Evolutionary conservation across 192 early-diverging fungal genomes (phyloP).

Genomic region (Entomortierella beljakovae): DNA sequence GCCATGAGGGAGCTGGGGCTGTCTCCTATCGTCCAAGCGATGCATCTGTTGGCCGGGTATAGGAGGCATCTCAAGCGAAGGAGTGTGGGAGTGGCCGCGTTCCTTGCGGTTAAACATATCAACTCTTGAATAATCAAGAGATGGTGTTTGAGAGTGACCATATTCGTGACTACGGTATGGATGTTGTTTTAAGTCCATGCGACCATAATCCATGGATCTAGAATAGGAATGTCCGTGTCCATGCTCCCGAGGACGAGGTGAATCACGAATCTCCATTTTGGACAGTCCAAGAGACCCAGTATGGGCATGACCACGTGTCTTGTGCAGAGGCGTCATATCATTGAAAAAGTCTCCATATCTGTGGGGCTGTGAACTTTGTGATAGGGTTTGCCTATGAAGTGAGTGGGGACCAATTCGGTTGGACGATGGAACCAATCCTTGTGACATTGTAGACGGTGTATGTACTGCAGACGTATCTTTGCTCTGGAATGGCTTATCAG

Average conservation of each 20-base stretch:
- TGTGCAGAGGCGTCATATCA: slow-evolving; percentile 24
- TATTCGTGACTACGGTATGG: slow-evolving; percentile 9
- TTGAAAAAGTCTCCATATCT: background rate
- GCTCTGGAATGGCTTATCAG: background rate
- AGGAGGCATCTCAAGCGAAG: slow-evolving; percentile 51
- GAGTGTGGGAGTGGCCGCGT: slow-evolving; percentile 43
- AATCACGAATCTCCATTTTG: slow-evolving; percentile 43
- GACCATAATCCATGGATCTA: slow-evolving; percentile 14
- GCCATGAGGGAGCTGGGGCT: background rate
- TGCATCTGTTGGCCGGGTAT: slow-evolving; percentile 49
- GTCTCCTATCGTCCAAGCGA: slow-evolving; percentile 31
- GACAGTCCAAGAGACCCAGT: slow-evolving; percentile 34
- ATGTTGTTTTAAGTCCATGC: slow-evolving; percentile 33
- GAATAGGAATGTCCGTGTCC: slow-evolving; percentile 40
- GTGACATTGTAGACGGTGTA: background rate
- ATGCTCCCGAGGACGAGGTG: slow-evolving; percentile 11
- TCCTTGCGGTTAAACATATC: slow-evolving; percentile 31
- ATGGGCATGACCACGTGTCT: slow-evolving; percentile 36
- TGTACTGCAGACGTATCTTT: background rate
- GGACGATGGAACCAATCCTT: background rate
- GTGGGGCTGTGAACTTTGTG: slow-evolving; percentile 5
- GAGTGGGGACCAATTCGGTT: background rate
- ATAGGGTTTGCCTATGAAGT: background rate
- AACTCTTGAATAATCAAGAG: slow-evolving; percentile 17
- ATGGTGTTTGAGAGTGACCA: slow-evolving; percentile 41